A percentile compares a stretch with the other conserved stretches of the same genome.
These are phyloP conservation scores for Rhizophora apiculata DNA, from an alignment of 345 rosid species.

Conservation along the genomic window DNA sequence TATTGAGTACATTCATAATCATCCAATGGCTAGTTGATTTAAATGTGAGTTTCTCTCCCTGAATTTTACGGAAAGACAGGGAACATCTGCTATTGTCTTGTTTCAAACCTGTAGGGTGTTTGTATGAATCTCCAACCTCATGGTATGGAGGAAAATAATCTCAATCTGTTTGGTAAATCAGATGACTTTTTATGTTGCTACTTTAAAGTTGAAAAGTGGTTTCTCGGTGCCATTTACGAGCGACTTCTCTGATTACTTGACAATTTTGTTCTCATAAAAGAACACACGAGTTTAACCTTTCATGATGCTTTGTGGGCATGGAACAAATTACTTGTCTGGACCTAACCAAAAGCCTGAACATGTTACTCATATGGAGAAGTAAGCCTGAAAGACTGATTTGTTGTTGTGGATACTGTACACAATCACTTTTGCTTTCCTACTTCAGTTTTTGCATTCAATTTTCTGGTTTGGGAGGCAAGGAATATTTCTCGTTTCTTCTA, in stretches of 20 bases:
- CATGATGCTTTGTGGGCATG: not conserved
- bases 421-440: no score
- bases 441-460: no score
- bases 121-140: conserved; percentile 18
- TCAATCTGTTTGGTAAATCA: conserved; percentile 24
- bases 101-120: conserved; percentile 7
- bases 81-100: conserved; percentile 10
- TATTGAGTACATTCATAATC: conserved; percentile 77
- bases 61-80: conserved; percentile 15
- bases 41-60: conserved; percentile 1
- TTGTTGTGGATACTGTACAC: no score
- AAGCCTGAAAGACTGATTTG: no score
- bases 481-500: no score
- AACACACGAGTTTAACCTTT: not conserved
- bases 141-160: conserved; percentile 36
- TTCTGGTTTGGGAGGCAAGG: no score
- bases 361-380: no score
- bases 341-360: not conserved
- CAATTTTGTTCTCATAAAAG: not conserved
- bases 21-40: conserved; percentile 71
- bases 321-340: not conserved
- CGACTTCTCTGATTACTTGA: not conserved
- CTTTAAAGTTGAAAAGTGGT: no score
- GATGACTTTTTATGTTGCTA: not conserved
- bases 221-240: not conserved